These are phyloP conservation scores for Neofusicoccum kwambonambiense DNA, from an alignment of 2,329 filamentous ascomycete genomes.

Conservation along the genomic window DNA sequence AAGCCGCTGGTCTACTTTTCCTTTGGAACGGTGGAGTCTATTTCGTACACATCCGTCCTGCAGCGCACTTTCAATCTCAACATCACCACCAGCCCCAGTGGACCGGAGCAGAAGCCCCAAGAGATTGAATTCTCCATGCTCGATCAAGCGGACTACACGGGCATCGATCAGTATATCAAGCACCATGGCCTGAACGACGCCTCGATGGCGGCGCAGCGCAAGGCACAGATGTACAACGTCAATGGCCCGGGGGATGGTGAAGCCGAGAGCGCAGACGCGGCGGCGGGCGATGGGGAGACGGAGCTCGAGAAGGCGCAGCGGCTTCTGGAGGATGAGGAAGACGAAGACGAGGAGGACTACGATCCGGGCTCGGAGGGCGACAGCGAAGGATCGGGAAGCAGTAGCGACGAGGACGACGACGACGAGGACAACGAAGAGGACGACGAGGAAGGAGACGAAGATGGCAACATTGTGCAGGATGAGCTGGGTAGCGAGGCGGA, in stretches of 20 bases:
- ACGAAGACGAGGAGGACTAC: slow-evolving; percentile 43
- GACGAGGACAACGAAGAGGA: slow-evolving; percentile 30
- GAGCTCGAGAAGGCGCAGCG: slow-evolving; percentile 41
- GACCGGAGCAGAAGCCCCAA: slow-evolving; percentile 40
- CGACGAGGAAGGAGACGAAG: slow-evolving; percentile 33
- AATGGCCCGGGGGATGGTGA: slow-evolving; percentile 36
- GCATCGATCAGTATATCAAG: slow-evolving; percentile 63
- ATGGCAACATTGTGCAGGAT: slow-evolving; percentile 21
- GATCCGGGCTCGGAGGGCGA: slow-evolving; percentile 42
- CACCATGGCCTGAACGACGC: slow-evolving; percentile 62
- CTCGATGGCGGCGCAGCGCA: slow-evolving; percentile 59
- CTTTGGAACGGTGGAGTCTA: slow-evolving; percentile 57
- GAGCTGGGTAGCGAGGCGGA: slow-evolving; percentile 19
- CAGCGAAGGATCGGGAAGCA: slow-evolving; percentile 39
- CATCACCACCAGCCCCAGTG: slow-evolving; percentile 29
- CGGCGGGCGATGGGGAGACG: slow-evolving; percentile 34
- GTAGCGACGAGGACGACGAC: slow-evolving; percentile 33
- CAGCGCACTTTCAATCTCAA: slow-evolving; percentile 67
- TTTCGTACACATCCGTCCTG: slow-evolving; percentile 63
- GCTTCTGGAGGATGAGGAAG: slow-evolving; percentile 34
- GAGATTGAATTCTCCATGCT: slow-evolving; percentile 66
- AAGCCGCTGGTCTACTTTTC: slow-evolving; percentile 64
- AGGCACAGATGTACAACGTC: slow-evolving; percentile 60
- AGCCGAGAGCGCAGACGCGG: slow-evolving; percentile 21
- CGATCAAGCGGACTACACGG: slow-evolving; percentile 61